A percentile compares a stretch with the other conserved stretches of the same genome.
phyloP scores from a whole-genome alignment of 2,329 filamentous ascomycete species.

The Cladophialophora psammophila region DNA sequence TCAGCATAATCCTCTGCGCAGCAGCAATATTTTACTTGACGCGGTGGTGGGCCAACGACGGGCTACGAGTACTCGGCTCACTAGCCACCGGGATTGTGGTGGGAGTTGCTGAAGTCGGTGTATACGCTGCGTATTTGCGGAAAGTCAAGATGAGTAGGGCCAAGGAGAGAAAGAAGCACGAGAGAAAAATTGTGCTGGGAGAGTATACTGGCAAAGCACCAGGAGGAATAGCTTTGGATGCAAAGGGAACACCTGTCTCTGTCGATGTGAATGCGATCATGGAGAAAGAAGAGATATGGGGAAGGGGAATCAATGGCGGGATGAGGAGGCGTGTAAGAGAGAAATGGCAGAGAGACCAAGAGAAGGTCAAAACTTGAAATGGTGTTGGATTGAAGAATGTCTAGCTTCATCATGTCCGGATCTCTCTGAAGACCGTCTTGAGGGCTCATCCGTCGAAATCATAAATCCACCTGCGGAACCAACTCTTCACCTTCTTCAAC shows the following conservation, averaged over 20 bases:
- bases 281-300: constrained; percentile 51
- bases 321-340: constrained; percentile 51
- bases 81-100: constrained; percentile 52
- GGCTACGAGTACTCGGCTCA: constrained; percentile 49
- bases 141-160: constrained; percentile 51
- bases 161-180: constrained; percentile 48
- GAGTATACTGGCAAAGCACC: constrained; percentile 35
- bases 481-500: constrained; percentile 36
- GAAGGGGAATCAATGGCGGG: constrained; percentile 50
- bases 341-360: constrained; percentile 46
- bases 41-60: constrained; percentile 40
- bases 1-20: constrained; percentile 78
- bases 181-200: constrained; percentile 49
- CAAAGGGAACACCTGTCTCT: constrained; percentile 10
- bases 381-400: neutral
- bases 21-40: constrained; percentile 55
- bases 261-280: constrained; percentile 9
- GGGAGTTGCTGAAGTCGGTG: constrained; percentile 55
- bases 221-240: constrained; percentile 1
- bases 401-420: neutral
- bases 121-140: constrained; percentile 56
- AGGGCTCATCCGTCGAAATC: constrained; percentile 32
- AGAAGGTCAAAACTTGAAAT: constrained; percentile 24
- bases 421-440: neutral
- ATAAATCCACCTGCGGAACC: constrained; percentile 38